Evolutionary conservation across 192 early-diverging fungal genomes (phyloP).

Genomic region (Gaertneriomyces semiglobifer): DNA sequence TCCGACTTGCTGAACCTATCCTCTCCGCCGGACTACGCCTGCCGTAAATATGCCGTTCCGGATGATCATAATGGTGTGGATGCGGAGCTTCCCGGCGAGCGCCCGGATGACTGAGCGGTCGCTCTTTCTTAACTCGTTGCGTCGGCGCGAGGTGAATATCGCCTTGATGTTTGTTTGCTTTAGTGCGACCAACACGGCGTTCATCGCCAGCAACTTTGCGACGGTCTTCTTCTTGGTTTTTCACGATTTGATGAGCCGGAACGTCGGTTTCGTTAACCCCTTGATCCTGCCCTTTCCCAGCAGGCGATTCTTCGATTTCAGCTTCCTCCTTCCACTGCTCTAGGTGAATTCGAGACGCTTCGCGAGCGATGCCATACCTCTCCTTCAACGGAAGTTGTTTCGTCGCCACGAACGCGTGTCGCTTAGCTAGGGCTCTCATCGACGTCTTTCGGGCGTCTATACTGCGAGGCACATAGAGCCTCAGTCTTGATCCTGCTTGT

Average conservation of each 20-base stretch:
- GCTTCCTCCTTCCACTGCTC: no score
- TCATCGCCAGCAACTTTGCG: no score
- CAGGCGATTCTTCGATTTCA: no score
- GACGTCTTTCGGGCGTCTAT: constrained; percentile 3
- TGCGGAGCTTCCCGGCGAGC: constrained; percentile 15
- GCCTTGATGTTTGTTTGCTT: no score
- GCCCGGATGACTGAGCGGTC: constrained; percentile 9
- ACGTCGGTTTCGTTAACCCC: no score
- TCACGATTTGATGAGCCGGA: no score
- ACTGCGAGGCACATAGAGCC: neutral
- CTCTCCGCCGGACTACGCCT: no score
- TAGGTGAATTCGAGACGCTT: constrained; percentile 1
- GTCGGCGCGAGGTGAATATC: constrained; percentile 1
- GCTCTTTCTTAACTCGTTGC: constrained; percentile 8
- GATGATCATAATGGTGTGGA: constrained; percentile 37
- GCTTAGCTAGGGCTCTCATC: constrained; percentile 23
- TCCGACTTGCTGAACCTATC: no score
- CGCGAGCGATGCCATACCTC: constrained; percentile 8
- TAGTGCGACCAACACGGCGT: no score
- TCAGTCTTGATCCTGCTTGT: constrained; percentile 9
- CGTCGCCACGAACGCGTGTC: constrained; percentile 20
- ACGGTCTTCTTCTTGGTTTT: no score
- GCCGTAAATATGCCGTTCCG: constrained; percentile 32
- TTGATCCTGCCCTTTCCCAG: no score
- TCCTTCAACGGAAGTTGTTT: constrained; percentile 16